Evolutionary conservation across 2,329 filamentous ascomycete genomes (phyloP), one percentile per base, ranked within the genome.

Genomic region (Taxawa tesnikishii): DNA sequence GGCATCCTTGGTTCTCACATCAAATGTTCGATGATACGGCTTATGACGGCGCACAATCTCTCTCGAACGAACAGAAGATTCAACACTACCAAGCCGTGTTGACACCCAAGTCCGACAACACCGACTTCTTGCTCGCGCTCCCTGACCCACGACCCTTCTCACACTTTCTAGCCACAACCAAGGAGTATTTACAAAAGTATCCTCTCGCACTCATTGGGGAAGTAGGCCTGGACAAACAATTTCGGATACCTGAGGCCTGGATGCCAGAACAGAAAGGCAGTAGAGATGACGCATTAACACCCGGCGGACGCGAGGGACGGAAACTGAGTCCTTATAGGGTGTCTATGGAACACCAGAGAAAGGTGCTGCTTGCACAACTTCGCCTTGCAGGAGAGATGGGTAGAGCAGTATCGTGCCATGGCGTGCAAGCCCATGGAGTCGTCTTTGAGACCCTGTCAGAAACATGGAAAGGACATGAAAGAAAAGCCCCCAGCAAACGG

Each of bases 1-100:
- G 82, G 80, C 83, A 90, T 50, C 83, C 83, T 1, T 90, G 83
- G 83, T 88, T 87, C 54, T 79, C 81, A 1, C 66, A 88, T 51
- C 75, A 83, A 42, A 67, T 90, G 45, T 83, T 75, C 48, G 69
- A 77, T 46, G 74, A 83, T 32, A 38, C 33, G 9, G 46, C 52
- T 6, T 49, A 54, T 46, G 43, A 41, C n/a, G 42, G 43, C 13
- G 41, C 45, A 17, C 45, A 43, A 4, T 32, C 30, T 11, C 51
- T 65, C 7, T 46, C 53, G 3, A 58, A 63, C 30, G 56, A 62
- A 6, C 51, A 55, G 8, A 66, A 63, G 30, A 67, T 59, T 38
- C 45, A 40, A 38, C 81, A 88, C 54, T 87, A 87, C 48, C 59
- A 65, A 34, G 59, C 67, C n/a, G 74, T 84, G 4, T 62, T 88